These are phyloP conservation scores for Penicillium freii DNA, from an alignment of 2,329 filamentous ascomycete species.

Conservation along the genomic window DNA sequence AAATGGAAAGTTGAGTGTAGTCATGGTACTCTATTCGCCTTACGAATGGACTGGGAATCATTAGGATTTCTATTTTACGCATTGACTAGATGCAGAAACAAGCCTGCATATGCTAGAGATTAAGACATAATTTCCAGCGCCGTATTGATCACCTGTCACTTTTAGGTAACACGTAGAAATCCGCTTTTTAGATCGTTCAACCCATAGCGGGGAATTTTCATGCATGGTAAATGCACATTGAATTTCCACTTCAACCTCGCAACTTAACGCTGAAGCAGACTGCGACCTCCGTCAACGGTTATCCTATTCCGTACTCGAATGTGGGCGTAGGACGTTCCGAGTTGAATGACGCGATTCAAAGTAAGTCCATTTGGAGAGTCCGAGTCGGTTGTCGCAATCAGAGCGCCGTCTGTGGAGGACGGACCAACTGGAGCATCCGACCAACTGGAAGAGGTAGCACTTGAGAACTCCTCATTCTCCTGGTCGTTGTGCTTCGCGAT, in stretches of 20 bases:
- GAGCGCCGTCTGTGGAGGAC: not conserved
- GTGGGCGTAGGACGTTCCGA: not conserved
- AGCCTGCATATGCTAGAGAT: not conserved
- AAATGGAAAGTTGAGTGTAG: not conserved
- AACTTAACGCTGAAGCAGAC: not conserved
- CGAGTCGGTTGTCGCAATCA: not conserved
- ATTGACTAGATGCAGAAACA: not conserved
- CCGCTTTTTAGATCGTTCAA: not conserved
- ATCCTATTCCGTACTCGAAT: conserved; percentile 6
- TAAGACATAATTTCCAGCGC: not conserved
- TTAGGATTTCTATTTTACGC: not conserved
- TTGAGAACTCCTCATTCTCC: not conserved
- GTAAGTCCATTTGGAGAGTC: not conserved
- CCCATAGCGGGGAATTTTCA: not conserved
- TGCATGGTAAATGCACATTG: not conserved
- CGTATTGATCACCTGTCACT: not conserved
- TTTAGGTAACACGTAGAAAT: not conserved
- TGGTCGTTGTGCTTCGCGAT: not conserved
- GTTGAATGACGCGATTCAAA: not conserved
- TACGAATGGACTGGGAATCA: not conserved
- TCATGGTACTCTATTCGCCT: no score
- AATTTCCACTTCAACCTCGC: not conserved
- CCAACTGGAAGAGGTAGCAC: not conserved
- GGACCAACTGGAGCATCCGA: not conserved
- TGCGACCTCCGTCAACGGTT: conserved; percentile 5